Percentiles rank a stretch among this genome's conserved stretches.
These are phyloP conservation scores for Aspergillus hortae DNA, from an alignment of 2,329 filamentous ascomycete species.

Conservation along the genomic window DNA sequence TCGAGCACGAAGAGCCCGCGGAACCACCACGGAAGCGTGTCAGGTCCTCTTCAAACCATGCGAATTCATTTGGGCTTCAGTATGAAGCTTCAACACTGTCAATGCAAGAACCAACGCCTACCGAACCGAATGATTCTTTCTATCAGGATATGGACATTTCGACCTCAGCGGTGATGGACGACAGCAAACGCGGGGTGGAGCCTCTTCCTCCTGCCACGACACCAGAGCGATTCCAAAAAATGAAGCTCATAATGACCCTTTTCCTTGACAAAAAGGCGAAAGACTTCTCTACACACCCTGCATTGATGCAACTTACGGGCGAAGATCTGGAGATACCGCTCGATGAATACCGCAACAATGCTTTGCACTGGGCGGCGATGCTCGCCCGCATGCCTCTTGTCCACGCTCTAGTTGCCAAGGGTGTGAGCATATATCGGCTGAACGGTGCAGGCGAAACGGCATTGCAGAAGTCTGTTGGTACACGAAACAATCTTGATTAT, in stretches of 20 bases:
- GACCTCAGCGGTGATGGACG: constrained; percentile 24
- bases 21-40: constrained; percentile 82
- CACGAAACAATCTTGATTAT: constrained; percentile 91
- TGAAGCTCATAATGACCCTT: constrained; percentile 74
- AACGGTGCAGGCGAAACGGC: constrained; percentile 90
- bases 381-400: constrained; percentile 80
- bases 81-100: constrained; percentile 32
- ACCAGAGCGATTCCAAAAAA: constrained; percentile 72
- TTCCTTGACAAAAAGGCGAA: constrained; percentile 71
- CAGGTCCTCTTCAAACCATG: constrained; percentile 53
- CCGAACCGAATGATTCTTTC: constrained; percentile 46
- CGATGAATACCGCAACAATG: constrained; percentile 79
- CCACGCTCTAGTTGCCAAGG: constrained; percentile 74
- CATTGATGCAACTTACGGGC: constrained; percentile 70
- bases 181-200: constrained; percentile 33
- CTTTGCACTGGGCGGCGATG: constrained; percentile 93
- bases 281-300: constrained; percentile 71
- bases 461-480: constrained; percentile 84
- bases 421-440: constrained; percentile 81
- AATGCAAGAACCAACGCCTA: constrained; percentile 41
- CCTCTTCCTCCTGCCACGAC: constrained; percentile 51
- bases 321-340: constrained; percentile 89
- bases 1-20: constrained; percentile 53
- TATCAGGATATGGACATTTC: constrained; percentile 40
- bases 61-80: constrained; percentile 32